Evolutionary conservation across 768 basidiomycete genomes (phyloP), one percentile per base, ranked within the genome.

Genomic region (Calocybe cyanea): DNA sequence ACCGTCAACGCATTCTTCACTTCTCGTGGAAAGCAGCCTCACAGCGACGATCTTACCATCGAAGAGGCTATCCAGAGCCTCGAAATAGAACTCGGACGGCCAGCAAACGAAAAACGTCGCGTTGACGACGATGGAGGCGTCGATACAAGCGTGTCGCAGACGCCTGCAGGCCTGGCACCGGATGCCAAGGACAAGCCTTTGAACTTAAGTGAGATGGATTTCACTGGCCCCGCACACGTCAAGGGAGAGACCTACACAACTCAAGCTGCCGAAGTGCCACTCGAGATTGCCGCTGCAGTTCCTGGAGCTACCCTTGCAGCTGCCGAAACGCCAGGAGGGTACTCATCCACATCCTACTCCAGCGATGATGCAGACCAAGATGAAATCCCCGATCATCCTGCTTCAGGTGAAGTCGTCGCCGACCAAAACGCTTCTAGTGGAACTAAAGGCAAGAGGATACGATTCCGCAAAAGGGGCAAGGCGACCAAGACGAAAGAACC

Each of bases 1-100:
- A 98, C 95, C 1, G 70, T 96, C 47, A 76, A 86, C 54, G 75
- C 76, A 11, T 97, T 95, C 76, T 97, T 89, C 69, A 78, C 74
- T 7, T 76, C 80, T 6, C 77, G 73, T 56, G 75, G 75, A 46
- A 91, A 89, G 63, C 66, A 73, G 3, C 76, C 83, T 0, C 71
- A 72, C 6, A 64, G 70, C 17, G 93, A 83, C 48, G 85, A 91
- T 55, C 67, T 99, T 24, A 85, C 83, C 0, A 63, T 88, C 13
- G 83, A 87, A 20, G 83, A 99, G 63, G 76, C 80, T 0, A 81
- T 95, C n/a, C 72, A 76, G 48, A 92, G 86, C 58, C 76, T 99
- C 11, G 96, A 99, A 64, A 73, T 72, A 19, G 92, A 93, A 63
- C 76, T 97, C 3, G 77, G 80, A 39, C 76, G 87, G 33, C 85